Evolutionary conservation across 352 stramenopile genomes (phyloP).

Genomic region (Phytophthora citricola): DNA sequence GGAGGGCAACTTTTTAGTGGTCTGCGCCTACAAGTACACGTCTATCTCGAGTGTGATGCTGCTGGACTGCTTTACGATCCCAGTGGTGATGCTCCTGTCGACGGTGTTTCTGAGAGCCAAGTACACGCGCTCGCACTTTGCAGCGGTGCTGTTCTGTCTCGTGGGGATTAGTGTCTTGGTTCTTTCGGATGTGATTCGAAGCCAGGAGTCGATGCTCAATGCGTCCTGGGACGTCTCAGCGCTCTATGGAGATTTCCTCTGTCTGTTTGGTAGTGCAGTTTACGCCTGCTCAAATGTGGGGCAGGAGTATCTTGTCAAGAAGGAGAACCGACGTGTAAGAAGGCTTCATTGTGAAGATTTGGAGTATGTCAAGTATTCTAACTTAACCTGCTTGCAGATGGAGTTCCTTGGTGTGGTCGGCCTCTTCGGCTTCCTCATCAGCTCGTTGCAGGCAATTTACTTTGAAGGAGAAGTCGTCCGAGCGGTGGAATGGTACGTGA

Average conservation of each 20-base stretch:
- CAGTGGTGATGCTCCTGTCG: conserved; percentile 95
- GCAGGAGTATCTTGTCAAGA: conserved; percentile 89
- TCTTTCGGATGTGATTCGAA: conserved; percentile 81
- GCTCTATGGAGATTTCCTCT: conserved; percentile 92
- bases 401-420: conserved; percentile 97
- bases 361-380: conserved; percentile 4
- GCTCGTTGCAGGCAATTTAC: conserved; percentile 78
- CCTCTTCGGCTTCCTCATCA: conserved; percentile 92
- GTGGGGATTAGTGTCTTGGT: conserved; percentile 84
- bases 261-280: conserved; percentile 89
- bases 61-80: conserved; percentile 96
- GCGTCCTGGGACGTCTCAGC: conserved; percentile 49
- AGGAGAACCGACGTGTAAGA: conserved; percentile 65
- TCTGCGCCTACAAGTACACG: conserved; percentile 97
- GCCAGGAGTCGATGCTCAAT: conserved; percentile 35
- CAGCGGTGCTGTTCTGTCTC: conserved; percentile 87
- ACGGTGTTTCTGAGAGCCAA: conserved; percentile 85
- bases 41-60: conserved; percentile 96
- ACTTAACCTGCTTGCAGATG: conserved; percentile 43
- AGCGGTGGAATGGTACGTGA: conserved; percentile 49
- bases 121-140: conserved; percentile 79
- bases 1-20: conserved; percentile 94
- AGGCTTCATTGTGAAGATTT: not conserved
- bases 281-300: conserved; percentile 95
- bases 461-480: conserved; percentile 76